A percentile compares a stretch with the other conserved stretches of the same genome.
These are phyloP conservation scores for Citrullus amarus DNA, from an alignment of 306 rosid genomes.

Conservation along the genomic window DNA sequence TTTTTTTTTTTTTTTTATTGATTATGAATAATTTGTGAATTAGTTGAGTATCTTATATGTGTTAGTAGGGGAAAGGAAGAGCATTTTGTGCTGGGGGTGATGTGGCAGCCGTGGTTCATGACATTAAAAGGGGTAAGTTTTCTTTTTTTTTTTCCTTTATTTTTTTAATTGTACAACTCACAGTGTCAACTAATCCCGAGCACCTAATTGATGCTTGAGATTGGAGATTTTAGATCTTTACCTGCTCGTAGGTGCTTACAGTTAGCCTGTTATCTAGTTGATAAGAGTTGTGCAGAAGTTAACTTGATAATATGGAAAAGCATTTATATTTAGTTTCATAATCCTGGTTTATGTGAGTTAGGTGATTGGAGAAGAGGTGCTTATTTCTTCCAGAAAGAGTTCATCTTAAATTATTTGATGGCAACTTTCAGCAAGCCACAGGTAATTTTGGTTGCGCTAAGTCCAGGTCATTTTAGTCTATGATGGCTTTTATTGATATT, in stretches of 20 bases:
- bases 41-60: conserved; percentile 8
- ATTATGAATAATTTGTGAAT: background rate
- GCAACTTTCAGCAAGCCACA: conserved; percentile 87
- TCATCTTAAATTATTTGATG: conserved; percentile 57
- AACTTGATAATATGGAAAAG: background rate
- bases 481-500: background rate
- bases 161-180: background rate
- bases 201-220: background rate
- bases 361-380: conserved; percentile 74
- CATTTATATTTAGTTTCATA: conserved; percentile 3
- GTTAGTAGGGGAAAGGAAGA: conserved; percentile 75
- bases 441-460: conserved; percentile 29
- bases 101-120: conserved; percentile 56
- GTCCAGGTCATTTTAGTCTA: background rate
- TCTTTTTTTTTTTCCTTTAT: background rate
- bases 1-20: background rate
- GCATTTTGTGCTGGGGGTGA: conserved; percentile 99
- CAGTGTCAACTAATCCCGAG: background rate
- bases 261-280: background rate
- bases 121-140: conserved; percentile 26
- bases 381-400: conserved; percentile 41
- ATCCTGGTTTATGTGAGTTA: conserved; percentile 17
- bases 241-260: background rate
- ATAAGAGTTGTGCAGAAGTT: conserved; percentile 7
- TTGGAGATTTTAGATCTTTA: background rate